Evolutionary conservation across 495 filamentous ascomycete species (phyloP).

Genomic region (Aspergillus nanangensis): DNA sequence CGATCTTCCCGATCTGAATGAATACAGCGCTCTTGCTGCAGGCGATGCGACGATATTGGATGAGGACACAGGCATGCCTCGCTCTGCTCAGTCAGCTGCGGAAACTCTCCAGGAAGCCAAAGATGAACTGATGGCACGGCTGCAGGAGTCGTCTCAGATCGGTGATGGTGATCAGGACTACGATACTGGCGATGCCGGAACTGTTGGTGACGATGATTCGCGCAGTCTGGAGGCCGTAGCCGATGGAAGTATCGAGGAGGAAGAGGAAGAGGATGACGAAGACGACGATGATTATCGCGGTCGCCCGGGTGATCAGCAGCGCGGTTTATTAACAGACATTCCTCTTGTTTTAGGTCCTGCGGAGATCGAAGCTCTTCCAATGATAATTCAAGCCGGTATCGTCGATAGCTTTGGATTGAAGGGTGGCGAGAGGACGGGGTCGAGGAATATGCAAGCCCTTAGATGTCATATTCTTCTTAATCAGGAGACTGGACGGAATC

Average conservation of each 20-base stretch:
- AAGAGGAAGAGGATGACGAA: slow-evolving; percentile 68
- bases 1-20: slow-evolving; percentile 42
- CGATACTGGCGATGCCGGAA: slow-evolving; percentile 45
- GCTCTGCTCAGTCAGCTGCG: slow-evolving; percentile 51
- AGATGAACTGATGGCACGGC: slow-evolving; percentile 54
- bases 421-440: slow-evolving; percentile 50
- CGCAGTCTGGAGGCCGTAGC: slow-evolving; percentile 42
- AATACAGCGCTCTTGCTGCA: slow-evolving; percentile 28
- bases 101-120: slow-evolving; percentile 52
- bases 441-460: slow-evolving; percentile 77
- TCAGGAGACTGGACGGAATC: slow-evolving; percentile 78
- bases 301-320: slow-evolving; percentile 77
- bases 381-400: slow-evolving; percentile 90
- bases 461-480: slow-evolving; percentile 84
- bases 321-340: slow-evolving; percentile 83
- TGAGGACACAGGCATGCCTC: slow-evolving; percentile 48
- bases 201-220: slow-evolving; percentile 43
- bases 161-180: slow-evolving; percentile 40
- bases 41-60: slow-evolving; percentile 36
- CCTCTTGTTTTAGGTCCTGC: slow-evolving; percentile 89
- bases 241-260: slow-evolving; percentile 52
- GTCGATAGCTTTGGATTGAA: slow-evolving; percentile 50
- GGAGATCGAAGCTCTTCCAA: slow-evolving; percentile 90
- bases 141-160: slow-evolving; percentile 46
- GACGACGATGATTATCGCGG: slow-evolving; percentile 76